Evolutionary conservation across 2,329 filamentous ascomycete genomes (phyloP), one percentile per base, ranked within the genome.

Genomic region (Xylariaceae sp.): DNA sequence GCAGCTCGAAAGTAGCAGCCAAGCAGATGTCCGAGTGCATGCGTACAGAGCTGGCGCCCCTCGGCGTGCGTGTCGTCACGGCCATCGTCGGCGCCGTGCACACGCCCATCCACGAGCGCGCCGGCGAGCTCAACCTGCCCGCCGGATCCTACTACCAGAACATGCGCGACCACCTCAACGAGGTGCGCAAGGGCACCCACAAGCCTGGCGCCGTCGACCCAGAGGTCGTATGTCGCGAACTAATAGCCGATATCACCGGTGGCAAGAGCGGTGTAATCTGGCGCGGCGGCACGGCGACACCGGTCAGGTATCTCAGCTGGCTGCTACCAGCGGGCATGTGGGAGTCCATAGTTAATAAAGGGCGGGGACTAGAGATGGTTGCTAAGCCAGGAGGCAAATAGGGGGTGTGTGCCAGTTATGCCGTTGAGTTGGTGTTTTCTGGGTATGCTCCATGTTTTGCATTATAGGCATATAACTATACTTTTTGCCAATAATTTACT

Each of bases 91-190:
- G 57, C 9, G 59, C 58, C 21, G 58, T 56, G 2, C 26, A 54
- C 4, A 57, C 63, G 18, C 43, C 36, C 2, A 45, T 59, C 11
- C 50, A 64, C 27, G 48, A 64, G 33, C 29, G 45, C 26, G 40
- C 47, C 7, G 42, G 33, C 18, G 42, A 40, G 4, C 42, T 46
- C 6, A 11, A 33, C 4, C 6, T 52, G 23, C 42, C 49, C 6
- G 13, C n/a, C 6, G 13, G 1, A 1, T 52, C 50, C 4, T 36
- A 40, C 23, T 52, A 52, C 35, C 6, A 20, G 21, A 46, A 9
- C 27, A 5, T 46, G 4, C 21, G 42, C 2, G 35, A 46, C n/a
- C 42, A 40, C 23, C 33, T 41, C 26, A 40, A 46, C n/a, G 24
- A 41, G 9, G 33, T 40, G 4, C 33, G 42, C 6, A 32, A 27